phyloP scores from a whole-genome alignment of 495 filamentous ascomycete species.

The Staphylotrichum longicolle region DNA sequence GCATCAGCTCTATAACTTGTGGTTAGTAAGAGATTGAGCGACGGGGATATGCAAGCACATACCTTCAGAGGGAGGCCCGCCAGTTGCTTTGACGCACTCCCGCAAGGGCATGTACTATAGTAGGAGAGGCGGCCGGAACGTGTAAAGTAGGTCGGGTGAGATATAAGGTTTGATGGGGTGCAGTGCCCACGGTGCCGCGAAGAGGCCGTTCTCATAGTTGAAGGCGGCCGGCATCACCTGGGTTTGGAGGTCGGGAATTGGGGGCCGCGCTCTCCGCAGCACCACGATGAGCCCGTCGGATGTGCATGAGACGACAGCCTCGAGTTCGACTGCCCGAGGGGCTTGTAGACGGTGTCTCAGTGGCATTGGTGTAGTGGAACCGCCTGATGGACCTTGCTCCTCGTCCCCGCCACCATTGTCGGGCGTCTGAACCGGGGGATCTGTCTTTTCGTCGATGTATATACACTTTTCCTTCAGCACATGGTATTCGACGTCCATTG shows the following conservation, averaged over 20 bases:
- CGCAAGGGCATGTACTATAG: constrained; percentile 46
- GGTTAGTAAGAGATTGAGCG: too few species aligned
- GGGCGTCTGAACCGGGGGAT: not conserved
- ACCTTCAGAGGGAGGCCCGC: constrained; percentile 55
- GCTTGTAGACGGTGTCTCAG: constrained; percentile 27
- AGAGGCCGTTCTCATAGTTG: constrained; percentile 64
- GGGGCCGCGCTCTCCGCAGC: constrained; percentile 69
- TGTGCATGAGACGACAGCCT: constrained; percentile 86
- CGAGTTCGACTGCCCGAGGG: constrained; percentile 58
- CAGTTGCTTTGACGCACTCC: constrained; percentile 44
- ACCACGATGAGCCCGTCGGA: constrained; percentile 87
- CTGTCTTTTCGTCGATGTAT: constrained; percentile 35
- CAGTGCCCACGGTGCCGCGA: constrained; percentile 73
- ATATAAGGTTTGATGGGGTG: constrained; percentile 53
- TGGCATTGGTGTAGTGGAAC: constrained; percentile 5
- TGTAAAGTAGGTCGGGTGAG: constrained; percentile 43
- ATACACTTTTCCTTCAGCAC: constrained; percentile 22
- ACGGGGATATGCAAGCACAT: constrained; percentile 5
- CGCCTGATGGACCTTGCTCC: not conserved
- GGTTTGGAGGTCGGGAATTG: constrained; percentile 58
- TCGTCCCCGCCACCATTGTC: not conserved
- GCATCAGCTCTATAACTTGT: constrained; percentile 57
- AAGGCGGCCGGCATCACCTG: constrained; percentile 45
- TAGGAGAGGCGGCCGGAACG: constrained; percentile 42
- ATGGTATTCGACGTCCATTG: constrained; percentile 21